Conservation (phyloP, 371 early-diverging fungal species). For the Mortierella sp. region DNA sequence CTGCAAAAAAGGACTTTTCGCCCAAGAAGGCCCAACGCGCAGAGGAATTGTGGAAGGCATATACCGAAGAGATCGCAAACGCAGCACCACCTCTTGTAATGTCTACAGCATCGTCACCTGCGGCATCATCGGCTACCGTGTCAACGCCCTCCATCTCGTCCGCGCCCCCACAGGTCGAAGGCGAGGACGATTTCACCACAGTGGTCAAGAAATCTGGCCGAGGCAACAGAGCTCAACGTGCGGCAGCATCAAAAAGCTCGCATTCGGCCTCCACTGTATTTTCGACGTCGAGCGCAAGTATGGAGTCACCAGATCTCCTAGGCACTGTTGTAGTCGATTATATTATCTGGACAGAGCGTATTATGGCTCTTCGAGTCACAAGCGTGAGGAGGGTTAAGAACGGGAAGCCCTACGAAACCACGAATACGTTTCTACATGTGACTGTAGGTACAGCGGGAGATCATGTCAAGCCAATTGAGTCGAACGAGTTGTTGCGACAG, state of each 20-base stretch:
- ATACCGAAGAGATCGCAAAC: conserved; percentile 22
- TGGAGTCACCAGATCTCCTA: conserved; percentile 7
- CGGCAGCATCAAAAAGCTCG: background rate
- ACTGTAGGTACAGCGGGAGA: conserved; percentile 37
- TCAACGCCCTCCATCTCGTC: background rate
- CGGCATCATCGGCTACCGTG: background rate
- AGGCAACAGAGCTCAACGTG: background rate
- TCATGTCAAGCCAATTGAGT: conserved; percentile 45
- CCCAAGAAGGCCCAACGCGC: conserved; percentile 23
- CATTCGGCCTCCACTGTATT: background rate
- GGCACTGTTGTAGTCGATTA: conserved; percentile 20
- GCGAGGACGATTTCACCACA: background rate
- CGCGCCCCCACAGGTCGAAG: background rate
- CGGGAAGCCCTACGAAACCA: conserved; percentile 17
- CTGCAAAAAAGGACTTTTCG: conserved; percentile 14
- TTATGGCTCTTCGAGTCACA: conserved; percentile 23
- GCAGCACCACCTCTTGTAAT: background rate
- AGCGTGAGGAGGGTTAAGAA: conserved; percentile 5
- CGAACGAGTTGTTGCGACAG: conserved; percentile 37
- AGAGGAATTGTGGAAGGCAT: conserved; percentile 32
- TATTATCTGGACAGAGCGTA: conserved; percentile 46
- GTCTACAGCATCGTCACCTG: background rate
- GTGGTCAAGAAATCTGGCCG: conserved; percentile 7
- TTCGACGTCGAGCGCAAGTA: background rate
- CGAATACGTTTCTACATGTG: conserved; percentile 25